Percentiles rank a stretch among this genome's conserved stretches.
Evolutionary conservation across 2,329 filamentous ascomycete genomes (phyloP).

Genomic region (Colletotrichum endophyticum): DNA sequence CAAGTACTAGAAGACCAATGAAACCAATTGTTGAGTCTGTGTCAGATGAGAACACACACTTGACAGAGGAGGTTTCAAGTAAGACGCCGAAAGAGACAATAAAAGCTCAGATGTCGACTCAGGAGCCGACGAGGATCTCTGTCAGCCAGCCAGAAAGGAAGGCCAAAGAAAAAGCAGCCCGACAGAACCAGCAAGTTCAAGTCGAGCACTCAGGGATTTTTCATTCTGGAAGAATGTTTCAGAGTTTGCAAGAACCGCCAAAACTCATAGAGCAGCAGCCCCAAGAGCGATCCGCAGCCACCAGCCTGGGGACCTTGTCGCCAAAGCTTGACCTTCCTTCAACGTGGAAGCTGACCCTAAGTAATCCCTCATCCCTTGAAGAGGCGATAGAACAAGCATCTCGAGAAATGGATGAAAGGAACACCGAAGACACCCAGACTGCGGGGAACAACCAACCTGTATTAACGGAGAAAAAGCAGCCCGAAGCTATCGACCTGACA

Average conservation of each 20-base stretch:
- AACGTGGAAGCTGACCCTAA: conserved; percentile 29
- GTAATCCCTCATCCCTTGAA: conserved; percentile 34
- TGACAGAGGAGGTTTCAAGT: neutral
- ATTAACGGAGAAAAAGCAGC: neutral
- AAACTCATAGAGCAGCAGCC: neutral
- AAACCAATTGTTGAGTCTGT: neutral
- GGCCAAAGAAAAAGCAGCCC: conserved; percentile 21
- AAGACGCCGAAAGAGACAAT: neutral
- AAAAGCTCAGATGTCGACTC: neutral
- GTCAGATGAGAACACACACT: neutral
- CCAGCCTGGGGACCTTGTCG: neutral
- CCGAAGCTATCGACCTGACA: neutral
- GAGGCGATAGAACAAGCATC: conserved; percentile 32
- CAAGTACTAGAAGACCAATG: neutral
- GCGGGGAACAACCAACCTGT: neutral
- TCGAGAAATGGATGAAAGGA: conserved; percentile 28
- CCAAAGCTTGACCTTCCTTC: conserved; percentile 30
- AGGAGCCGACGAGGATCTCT: conserved; percentile 3
- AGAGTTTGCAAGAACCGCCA: neutral
- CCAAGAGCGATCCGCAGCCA: neutral
- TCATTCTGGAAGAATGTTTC: neutral
- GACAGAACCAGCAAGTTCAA: neutral
- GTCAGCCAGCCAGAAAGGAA: conserved; percentile 20
- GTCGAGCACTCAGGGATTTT: neutral
- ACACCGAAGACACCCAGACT: conserved; percentile 8